Conservation (phyloP, 306 rosid species). For the Oemleria cerasiformis region DNA sequence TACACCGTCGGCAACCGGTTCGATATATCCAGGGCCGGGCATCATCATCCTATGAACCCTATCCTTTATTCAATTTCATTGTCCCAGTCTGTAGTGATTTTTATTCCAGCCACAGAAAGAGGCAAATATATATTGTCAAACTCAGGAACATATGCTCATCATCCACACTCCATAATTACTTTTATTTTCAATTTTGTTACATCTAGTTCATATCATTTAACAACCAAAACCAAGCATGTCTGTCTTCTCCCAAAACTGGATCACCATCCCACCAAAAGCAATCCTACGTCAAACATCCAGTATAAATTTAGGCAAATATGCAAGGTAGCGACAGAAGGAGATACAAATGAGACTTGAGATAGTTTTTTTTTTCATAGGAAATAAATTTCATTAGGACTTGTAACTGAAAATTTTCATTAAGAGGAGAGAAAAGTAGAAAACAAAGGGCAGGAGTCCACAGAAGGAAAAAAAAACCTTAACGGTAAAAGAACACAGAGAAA, state of each 20-base stretch:
- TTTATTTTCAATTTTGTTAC: slow-evolving; percentile 14
- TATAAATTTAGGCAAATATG: background rate
- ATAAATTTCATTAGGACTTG: too few relatives aligned
- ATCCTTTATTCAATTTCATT: slow-evolving; percentile 1
- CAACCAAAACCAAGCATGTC: background rate
- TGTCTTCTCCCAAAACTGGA: background rate
- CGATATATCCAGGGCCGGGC: background rate
- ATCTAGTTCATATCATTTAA: background rate
- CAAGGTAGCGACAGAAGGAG: too few relatives aligned
- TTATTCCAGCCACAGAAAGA: slow-evolving; percentile 6
- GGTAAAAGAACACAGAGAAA: too few relatives aligned
- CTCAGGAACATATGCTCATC: slow-evolving; percentile 7
- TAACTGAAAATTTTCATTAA: too few relatives aligned
- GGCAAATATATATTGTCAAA: slow-evolving; percentile 9
- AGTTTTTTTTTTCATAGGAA: too few relatives aligned
- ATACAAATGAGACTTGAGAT: too few relatives aligned
- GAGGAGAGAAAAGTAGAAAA: too few relatives aligned
- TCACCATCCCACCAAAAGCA: background rate
- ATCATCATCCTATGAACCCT: background rate
- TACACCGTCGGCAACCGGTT: background rate
- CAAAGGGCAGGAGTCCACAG: too few relatives aligned
- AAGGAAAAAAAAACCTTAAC: too few relatives aligned
- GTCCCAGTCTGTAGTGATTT: background rate
- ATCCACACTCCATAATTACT: background rate
- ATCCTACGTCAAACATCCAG: background rate